Percentiles rank a stretch among this genome's conserved stretches.
phyloP scores from a whole-genome alignment of 805 yeast species.

The Kuraishia floccosa region DNA sequence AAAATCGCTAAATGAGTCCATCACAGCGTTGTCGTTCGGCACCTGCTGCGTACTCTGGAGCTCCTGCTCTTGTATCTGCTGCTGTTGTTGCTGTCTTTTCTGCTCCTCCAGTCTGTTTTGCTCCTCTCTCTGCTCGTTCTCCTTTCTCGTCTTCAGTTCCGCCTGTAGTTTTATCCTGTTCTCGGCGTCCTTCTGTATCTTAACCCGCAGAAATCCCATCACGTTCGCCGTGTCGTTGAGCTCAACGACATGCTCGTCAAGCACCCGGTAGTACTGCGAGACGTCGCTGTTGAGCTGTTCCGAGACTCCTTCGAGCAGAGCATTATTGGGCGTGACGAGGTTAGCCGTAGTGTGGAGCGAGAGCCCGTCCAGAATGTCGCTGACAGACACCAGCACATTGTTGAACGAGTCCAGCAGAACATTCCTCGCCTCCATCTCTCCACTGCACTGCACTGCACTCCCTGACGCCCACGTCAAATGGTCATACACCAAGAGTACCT shows the following conservation, averaged over 20 bases:
- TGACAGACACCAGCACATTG: slow-evolving; percentile 19
- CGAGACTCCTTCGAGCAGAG: slow-evolving; percentile 13
- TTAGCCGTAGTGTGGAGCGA: slow-evolving; percentile 13
- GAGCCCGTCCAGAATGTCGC: slow-evolving; percentile 17
- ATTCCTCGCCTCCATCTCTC: background rate
- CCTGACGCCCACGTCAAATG: background rate
- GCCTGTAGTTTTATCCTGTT: slow-evolving; percentile 9
- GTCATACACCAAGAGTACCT: background rate
- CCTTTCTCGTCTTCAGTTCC: slow-evolving; percentile 10
- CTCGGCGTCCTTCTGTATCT: slow-evolving; percentile 14
- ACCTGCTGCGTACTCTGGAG: slow-evolving; percentile 3
- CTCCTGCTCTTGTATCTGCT: slow-evolving; percentile 3
- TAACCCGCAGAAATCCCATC: slow-evolving; percentile 14
- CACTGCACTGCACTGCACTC: background rate
- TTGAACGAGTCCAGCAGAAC: slow-evolving; percentile 17
- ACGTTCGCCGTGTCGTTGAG: slow-evolving; percentile 16
- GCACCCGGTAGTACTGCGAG: slow-evolving; percentile 14
- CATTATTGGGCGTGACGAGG: slow-evolving; percentile 16
- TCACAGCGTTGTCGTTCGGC: slow-evolving; percentile 1
- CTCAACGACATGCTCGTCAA: slow-evolving; percentile 16
- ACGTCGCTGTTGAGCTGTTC: slow-evolving; percentile 13
- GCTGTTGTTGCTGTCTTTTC: slow-evolving; percentile 3
- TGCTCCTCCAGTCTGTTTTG: slow-evolving; percentile 4
- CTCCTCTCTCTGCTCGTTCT: slow-evolving; percentile 10
- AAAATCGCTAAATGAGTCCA: slow-evolving; percentile 2